A percentile compares a stretch with the other conserved stretches of the same genome.
phyloP scores from a whole-genome alignment of 208 protist species.

The Acanthamoeba triangularis region DNA sequence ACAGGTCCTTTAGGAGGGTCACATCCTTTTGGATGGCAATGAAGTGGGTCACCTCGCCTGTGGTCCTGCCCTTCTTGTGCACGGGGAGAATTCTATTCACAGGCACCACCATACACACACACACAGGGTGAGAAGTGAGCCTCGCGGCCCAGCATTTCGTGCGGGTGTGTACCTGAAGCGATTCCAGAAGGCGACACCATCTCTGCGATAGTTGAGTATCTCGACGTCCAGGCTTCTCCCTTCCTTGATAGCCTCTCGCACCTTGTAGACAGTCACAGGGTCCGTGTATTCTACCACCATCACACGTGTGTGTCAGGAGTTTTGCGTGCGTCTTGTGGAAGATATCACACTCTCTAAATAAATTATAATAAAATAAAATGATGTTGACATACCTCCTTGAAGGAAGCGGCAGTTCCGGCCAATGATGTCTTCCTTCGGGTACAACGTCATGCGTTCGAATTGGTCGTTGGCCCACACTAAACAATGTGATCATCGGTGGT shows the following conservation, averaged over 20 bases:
- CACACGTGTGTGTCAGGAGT: too few species aligned
- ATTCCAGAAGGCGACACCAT: constrained; percentile 80
- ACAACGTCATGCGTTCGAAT: constrained; percentile 71
- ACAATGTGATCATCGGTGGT: too few species aligned
- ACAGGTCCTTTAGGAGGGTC: constrained; percentile 47
- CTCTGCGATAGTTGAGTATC: constrained; percentile 78
- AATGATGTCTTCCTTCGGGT: constrained; percentile 71
- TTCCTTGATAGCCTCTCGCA: not conserved
- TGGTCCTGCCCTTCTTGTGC: constrained; percentile 7
- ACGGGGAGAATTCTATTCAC: constrained; percentile 14
- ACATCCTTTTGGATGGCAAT: constrained; percentile 70
- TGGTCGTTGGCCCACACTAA: constrained; percentile 67
- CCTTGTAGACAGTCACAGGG: constrained; percentile 25
- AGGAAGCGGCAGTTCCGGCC: constrained; percentile 68
- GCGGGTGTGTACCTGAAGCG: constrained; percentile 72
- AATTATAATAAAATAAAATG: not conserved
- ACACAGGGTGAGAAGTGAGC: too few species aligned
- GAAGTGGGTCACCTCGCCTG: constrained; percentile 14
- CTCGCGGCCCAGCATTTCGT: too few species aligned
- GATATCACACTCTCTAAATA: too few species aligned
- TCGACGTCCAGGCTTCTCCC: constrained; percentile 73
- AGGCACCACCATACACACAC: too few species aligned
- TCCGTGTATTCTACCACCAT: not conserved
- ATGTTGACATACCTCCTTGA: not conserved
- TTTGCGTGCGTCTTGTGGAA: too few species aligned